Base-by-base conservation (phyloP, 2,329 filamentous ascomycete genomes). In the Diaporthe australafricana region DNA sequence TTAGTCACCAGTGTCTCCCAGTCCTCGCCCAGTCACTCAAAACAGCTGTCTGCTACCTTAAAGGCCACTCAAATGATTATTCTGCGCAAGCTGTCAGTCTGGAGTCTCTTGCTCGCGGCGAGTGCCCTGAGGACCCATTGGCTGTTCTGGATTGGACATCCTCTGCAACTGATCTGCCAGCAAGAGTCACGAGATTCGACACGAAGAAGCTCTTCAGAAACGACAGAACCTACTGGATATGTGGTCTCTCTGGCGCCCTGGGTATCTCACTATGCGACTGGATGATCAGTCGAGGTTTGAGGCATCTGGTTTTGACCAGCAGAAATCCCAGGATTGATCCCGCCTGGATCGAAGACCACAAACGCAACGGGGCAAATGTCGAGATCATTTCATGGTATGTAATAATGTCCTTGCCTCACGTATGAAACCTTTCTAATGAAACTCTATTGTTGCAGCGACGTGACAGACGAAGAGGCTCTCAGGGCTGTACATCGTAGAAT, bases 281-380 rank as follows among this genome's bases (percentile, higher is more conserved):
- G 56, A 69, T 72, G 70, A 42, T 70, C 3, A 48, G 30, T 11
- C 30, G 48, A 2, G 66, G 66, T 16, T 84, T 83, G 0, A 73
- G 77, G 20, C 72, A 82, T 27, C 53, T 86, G 1, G 81, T 79
- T 0, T 42, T 87, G 2, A 80, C 82, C 0, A 85, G 83, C 67
- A 80, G 85, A 1, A 79, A 78, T 16, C 78, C 83, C 5, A 74
- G 79, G 4, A 72, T 84, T 2, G 76, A 82, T 8, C 60, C 75
- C 2, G 60, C 50, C 1, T 81, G 77, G 75, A 20, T 69, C 8
- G 38, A 78, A 12, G 50, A 68, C 17, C 73, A 75, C 32, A 60
- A 30, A 7, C n/a, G 35, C 5, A 60, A 53, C 4, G 63, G 63
- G 1, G 70, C 45, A 16, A 60, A 38, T 2, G 53, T 71, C 20